Percentiles rank a stretch among this genome's conserved stretches.
Evolutionary conservation across 176 grass and related monocot species (phyloP).

Genomic region (Dendrocalamus sinicus): DNA sequence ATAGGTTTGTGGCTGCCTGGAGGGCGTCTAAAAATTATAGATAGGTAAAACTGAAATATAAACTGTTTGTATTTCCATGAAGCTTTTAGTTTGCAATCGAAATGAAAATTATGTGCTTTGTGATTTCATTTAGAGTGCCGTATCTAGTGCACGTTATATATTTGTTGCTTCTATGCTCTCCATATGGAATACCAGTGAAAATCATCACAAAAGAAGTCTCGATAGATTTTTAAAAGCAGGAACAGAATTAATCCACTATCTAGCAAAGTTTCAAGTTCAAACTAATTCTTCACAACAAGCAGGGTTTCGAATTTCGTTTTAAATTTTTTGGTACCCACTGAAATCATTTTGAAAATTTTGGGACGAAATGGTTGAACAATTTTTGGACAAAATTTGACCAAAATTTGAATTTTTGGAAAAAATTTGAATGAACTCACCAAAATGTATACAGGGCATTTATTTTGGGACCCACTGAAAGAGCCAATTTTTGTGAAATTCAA

Average conservation of each 20-base stretch:
- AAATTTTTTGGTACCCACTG: too few species aligned
- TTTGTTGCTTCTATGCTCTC: not conserved
- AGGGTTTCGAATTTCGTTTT: too few species aligned
- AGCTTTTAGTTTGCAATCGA: not conserved
- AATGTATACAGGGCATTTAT: too few species aligned
- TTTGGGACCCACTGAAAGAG: too few species aligned
- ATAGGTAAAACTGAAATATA: constrained; percentile 57
- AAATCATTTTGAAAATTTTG: too few species aligned
- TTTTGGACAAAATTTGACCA: too few species aligned
- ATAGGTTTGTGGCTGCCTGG: constrained; percentile 96
- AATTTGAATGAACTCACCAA: too few species aligned
- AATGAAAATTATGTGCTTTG: not conserved
- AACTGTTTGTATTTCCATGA: not conserved
- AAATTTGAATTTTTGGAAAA: too few species aligned
- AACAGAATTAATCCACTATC: not conserved
- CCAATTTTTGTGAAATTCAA: too few species aligned
- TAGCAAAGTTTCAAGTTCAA: constrained; percentile 10
- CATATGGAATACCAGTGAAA: not conserved
- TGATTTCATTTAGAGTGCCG: too few species aligned
- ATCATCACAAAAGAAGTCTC: not conserved
- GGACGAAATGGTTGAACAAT: too few species aligned
- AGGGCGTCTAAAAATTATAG: constrained; percentile 92
- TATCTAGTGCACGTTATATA: not conserved
- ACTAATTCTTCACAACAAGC: not conserved
- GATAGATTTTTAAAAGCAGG: not conserved